Base-by-base conservation (phyloP, 495 filamentous ascomycete species). In the Daldinia vernicosa region DNA sequence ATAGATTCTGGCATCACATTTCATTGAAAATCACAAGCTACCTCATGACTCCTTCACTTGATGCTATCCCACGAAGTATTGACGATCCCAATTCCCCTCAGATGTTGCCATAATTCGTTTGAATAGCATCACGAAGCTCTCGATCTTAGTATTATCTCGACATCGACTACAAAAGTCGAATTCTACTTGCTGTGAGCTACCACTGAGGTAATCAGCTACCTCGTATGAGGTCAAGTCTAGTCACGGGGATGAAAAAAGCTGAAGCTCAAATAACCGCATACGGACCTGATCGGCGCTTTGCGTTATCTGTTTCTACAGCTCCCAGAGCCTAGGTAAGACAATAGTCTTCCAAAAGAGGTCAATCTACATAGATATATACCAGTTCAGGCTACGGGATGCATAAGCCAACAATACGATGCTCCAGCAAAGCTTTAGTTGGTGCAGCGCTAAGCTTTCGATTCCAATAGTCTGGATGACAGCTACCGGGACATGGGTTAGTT, bases 21-120 rank as follows among this genome's bases (percentile, higher is more conserved):
- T 14, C 33, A 4, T 35, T 14, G 0, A 14, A 12, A 35, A 35
- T 35, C 33, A 35, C 33, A 14, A 35, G 33, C 11, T 12, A 4
- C 0, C 33, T 35, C 12, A 14, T 2, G 6, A 12, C 11, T 53
- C 24, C 3, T 14, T 11, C 3, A 28, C 15, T 27, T 27, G 22
- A 28, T 26, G 27, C 39, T 28, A 61, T 56, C 50, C 65, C 39
- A 45, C 28, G 39, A 39, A n/a, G 12, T 56, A 0, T 19, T 15
- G 65, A 22, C 51, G 65, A 68, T 68, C 65, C 11, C 32, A 68
- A 68, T 68, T 35, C 53, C 30, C 53, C 39, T 28, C 43, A 45
- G 17, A 62, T 68, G 65, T 55, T 62, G 51, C 22, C 57, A 68
- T 68, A 17, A 8, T 12, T 19, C 35, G 12, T 28, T 15, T 17